These are phyloP conservation scores for Sporobolomyces roseus DNA, from an alignment of 768 basidiomycete species.

Conservation along the genomic window DNA sequence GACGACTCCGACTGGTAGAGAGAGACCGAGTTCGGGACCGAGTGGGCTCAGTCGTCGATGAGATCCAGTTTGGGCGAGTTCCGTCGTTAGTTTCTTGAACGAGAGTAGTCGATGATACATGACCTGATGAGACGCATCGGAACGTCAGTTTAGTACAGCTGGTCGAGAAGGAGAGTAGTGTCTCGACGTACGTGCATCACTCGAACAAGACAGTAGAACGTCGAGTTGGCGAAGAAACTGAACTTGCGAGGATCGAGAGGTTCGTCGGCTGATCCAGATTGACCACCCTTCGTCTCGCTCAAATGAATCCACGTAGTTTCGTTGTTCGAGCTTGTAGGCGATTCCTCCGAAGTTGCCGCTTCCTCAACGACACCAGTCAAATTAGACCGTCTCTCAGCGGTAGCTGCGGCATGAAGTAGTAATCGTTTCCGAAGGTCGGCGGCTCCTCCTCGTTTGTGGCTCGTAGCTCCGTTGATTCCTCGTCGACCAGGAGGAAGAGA, in stretches of 20 bases:
- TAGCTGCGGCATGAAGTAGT: constrained; percentile 65
- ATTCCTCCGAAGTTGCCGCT: constrained; percentile 22
- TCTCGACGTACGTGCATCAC: constrained; percentile 69
- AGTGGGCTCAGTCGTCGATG: constrained; percentile 48
- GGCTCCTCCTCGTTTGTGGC: constrained; percentile 48
- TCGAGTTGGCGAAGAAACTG: constrained; percentile 81
- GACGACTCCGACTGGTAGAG: constrained; percentile 65
- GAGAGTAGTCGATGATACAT: constrained; percentile 81
- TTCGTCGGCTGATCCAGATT: constrained; percentile 56
- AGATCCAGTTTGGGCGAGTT: constrained; percentile 54
- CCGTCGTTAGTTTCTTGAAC: constrained; percentile 76
- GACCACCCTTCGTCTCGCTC: constrained; percentile 50
- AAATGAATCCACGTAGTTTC: constrained; percentile 45
- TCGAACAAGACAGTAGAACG: constrained; percentile 85
- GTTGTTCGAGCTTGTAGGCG: constrained; percentile 10
- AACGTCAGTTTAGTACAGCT: background rate
- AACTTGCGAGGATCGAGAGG: constrained; percentile 52
- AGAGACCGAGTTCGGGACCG: constrained; percentile 50
- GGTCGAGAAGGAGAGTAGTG: background rate
- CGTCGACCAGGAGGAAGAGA: background rate
- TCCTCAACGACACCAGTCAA: constrained; percentile 51
- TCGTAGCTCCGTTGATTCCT: constrained; percentile 42
- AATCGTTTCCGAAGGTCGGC: constrained; percentile 74
- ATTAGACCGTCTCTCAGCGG: background rate
- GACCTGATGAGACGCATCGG: constrained; percentile 55